These are phyloP conservation scores for Penicillium psychrosexuale DNA, from an alignment of 2,329 filamentous ascomycete genomes.

Conservation along the genomic window DNA sequence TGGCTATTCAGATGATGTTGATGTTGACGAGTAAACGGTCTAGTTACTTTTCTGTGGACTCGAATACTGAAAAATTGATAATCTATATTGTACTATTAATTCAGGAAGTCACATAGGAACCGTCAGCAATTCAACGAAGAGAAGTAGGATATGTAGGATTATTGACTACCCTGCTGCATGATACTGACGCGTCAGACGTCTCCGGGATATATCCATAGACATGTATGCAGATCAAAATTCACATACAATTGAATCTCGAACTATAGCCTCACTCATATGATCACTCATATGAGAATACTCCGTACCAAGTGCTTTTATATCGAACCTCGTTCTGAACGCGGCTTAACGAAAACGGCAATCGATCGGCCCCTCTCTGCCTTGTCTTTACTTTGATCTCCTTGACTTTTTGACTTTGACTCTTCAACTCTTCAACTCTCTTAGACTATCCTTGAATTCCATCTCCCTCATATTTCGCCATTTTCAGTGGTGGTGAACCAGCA, in stretches of 20 bases:
- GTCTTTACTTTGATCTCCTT: slow-evolving; percentile 1
- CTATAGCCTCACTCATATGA: not conserved
- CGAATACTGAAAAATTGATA: not conserved
- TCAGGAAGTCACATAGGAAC: not conserved
- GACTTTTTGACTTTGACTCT: not conserved
- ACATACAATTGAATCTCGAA: not conserved
- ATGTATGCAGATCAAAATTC: not conserved
- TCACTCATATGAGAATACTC: no score
- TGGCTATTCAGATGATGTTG: not conserved
- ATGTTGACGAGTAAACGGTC: not conserved
- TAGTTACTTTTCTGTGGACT: not conserved
- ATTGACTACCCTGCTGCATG: not conserved
- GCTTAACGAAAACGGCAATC: slow-evolving; percentile 4
- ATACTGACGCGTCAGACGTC: not conserved
- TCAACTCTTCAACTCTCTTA: no score
- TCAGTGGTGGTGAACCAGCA: not conserved
- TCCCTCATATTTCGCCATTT: not conserved
- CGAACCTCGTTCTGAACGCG: not conserved
- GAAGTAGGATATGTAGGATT: not conserved
- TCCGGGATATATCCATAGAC: not conserved
- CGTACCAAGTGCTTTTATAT: not conserved
- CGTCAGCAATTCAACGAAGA: not conserved
- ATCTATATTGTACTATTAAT: not conserved
- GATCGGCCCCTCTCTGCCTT: not conserved
- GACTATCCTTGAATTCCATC: not conserved